These are phyloP conservation scores for Pythium utonaiense DNA, from an alignment of 352 stramenopile species.

Conservation along the genomic window DNA sequence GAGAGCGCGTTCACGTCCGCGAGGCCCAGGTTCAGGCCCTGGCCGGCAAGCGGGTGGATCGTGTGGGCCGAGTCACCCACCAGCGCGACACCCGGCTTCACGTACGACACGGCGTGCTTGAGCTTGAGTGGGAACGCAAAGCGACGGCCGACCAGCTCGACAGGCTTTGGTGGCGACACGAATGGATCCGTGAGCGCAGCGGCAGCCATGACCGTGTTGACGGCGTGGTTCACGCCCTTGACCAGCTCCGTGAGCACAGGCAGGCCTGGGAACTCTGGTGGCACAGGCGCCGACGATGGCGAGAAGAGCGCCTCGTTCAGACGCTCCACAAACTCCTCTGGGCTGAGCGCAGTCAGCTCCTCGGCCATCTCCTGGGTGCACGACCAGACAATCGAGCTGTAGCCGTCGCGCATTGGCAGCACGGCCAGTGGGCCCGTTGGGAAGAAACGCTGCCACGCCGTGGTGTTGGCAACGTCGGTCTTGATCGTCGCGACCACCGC, in stretches of 20 bases:
- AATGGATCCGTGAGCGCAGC: slow-evolving; percentile 75
- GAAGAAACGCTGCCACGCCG: slow-evolving; percentile 91
- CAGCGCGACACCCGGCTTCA: slow-evolving; percentile 84
- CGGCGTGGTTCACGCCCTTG: slow-evolving; percentile 68
- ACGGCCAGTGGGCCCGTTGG: slow-evolving; percentile 85
- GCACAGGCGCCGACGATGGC: slow-evolving; percentile 39
- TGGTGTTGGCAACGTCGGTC: slow-evolving; percentile 72
- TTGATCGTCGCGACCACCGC: slow-evolving; percentile 90
- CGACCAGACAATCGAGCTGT: slow-evolving; percentile 91
- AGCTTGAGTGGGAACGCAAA: slow-evolving; percentile 89
- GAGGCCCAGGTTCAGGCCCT: slow-evolving; percentile 95
- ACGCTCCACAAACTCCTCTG: slow-evolving; percentile 72
- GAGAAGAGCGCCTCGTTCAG: slow-evolving; percentile 77
- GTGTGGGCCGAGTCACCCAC: slow-evolving; percentile 95
- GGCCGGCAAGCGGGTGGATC: slow-evolving; percentile 94
- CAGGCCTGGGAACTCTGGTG: slow-evolving; percentile 72
- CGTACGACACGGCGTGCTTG: slow-evolving; percentile 85
- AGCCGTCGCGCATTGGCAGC: slow-evolving; percentile 87
- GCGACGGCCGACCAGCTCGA: slow-evolving; percentile 64
- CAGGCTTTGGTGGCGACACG: slow-evolving; percentile 61
- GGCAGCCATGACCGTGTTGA: slow-evolving; percentile 73
- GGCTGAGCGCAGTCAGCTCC: slow-evolving; percentile 66
- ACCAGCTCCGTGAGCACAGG: slow-evolving; percentile 74
- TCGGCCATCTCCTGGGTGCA: slow-evolving; percentile 76
- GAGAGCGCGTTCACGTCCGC: slow-evolving; percentile 86